A percentile compares a stretch with the other conserved stretches of the same genome.
Evolutionary conservation across 2,329 filamentous ascomycete genomes (phyloP).

Genomic region (Gyromitra esculenta): DNA sequence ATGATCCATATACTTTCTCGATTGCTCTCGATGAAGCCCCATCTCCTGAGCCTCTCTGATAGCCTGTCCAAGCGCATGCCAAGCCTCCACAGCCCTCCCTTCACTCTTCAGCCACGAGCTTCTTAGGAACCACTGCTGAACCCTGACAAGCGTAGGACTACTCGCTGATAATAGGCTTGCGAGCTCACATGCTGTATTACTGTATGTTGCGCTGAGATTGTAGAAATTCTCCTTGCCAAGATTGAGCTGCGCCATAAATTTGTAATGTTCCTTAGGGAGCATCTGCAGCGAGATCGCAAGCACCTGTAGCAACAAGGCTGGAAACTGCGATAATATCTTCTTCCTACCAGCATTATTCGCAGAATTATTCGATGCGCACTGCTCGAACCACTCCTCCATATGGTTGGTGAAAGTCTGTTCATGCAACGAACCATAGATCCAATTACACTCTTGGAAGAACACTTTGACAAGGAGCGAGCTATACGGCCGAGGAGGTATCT

Average conservation of each 20-base stretch:
- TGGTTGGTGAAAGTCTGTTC: conserved; percentile 66
- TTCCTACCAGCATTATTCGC: conserved; percentile 15
- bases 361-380: conserved; percentile 64
- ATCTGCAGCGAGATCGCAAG: conserved; percentile 67
- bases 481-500: conserved; percentile 67
- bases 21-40: conserved; percentile 66
- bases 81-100: conserved; percentile 69
- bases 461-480: conserved; percentile 67
- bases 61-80: conserved; percentile 64
- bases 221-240: conserved; percentile 70
- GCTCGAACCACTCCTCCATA: conserved; percentile 67
- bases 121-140: conserved; percentile 69
- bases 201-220: conserved; percentile 70
- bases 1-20: conserved; percentile 59
- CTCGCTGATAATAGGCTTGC: conserved; percentile 68
- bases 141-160: conserved; percentile 67
- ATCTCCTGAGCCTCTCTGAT: conserved; percentile 72
- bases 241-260: conserved; percentile 68
- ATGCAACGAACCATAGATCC: conserved; percentile 69
- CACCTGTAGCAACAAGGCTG: conserved; percentile 70
- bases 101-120: conserved; percentile 69
- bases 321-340: conserved; percentile 65
- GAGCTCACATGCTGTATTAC: conserved; percentile 68
- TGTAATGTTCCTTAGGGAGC: conserved; percentile 64
- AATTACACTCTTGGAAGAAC: conserved; percentile 70